Percentiles rank a stretch among this genome's conserved stretches.
Evolutionary conservation across 495 filamentous ascomycete species (phyloP).

Genomic region (Podospora appendiculata): DNA sequence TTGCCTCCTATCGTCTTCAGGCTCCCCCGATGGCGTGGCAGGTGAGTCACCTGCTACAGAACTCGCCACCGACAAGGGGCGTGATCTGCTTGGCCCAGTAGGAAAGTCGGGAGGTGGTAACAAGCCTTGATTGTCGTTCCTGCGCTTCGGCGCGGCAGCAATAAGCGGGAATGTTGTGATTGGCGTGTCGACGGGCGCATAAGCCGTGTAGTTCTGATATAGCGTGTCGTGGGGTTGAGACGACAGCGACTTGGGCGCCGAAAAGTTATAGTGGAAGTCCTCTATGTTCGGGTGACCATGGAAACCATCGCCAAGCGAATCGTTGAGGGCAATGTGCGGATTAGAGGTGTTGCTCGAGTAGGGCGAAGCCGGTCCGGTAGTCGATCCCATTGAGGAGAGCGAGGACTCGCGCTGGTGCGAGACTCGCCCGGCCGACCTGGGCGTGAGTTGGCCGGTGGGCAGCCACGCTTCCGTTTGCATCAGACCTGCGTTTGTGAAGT

Average conservation of each 20-base stretch:
- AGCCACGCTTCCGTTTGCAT: constrained; percentile 41
- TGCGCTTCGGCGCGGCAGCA: constrained; percentile 23
- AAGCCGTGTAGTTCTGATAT: constrained; percentile 24
- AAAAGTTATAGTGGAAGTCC: constrained; percentile 29
- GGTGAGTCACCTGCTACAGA: constrained; percentile 47
- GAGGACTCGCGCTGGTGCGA: constrained; percentile 50
- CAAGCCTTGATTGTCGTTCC: constrained; percentile 25
- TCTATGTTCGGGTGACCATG: constrained; percentile 29
- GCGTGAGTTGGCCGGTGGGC: constrained; percentile 30
- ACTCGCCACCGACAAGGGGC: constrained; percentile 42
- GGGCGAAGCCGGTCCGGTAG: constrained; percentile 45
- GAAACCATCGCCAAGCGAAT: constrained; percentile 29
- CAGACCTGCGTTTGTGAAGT: constrained; percentile 19
- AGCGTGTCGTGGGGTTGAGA: constrained; percentile 19
- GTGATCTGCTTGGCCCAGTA: constrained; percentile 26
- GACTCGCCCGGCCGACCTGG: constrained; percentile 28
- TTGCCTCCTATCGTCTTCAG: constrained; percentile 39
- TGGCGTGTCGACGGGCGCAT: constrained; percentile 11
- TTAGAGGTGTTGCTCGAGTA: constrained; percentile 43
- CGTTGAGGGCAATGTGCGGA: constrained; percentile 44
- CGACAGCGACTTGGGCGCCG: constrained; percentile 26
- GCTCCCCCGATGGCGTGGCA: constrained; percentile 42
- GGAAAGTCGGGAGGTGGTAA: constrained; percentile 27
- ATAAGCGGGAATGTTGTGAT: constrained; percentile 19
- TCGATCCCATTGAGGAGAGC: constrained; percentile 47